Evolutionary conservation across 768 basidiomycete genomes (phyloP).

Genomic region (Serendipita indica): DNA sequence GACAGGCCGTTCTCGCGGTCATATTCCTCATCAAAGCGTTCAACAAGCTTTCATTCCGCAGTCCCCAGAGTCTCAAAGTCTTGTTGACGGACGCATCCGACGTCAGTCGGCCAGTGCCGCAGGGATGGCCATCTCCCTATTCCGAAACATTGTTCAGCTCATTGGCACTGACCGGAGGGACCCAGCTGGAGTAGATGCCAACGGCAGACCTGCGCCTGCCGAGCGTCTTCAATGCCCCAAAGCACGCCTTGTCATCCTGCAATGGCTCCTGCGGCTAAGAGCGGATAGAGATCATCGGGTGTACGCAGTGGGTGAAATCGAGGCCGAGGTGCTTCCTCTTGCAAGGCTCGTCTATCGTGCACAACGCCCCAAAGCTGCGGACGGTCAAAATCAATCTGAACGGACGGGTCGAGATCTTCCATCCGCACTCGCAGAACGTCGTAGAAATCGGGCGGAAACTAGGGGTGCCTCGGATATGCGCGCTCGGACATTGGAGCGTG

Average conservation of each 20-base stretch:
- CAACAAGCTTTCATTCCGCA: constrained; percentile 39
- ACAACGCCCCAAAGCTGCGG: constrained; percentile 15
- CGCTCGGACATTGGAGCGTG: not conserved
- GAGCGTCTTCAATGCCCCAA: constrained; percentile 23
- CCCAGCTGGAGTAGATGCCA: constrained; percentile 24
- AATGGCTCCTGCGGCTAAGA: constrained; percentile 77
- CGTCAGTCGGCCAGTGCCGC: constrained; percentile 27
- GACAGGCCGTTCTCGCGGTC: constrained; percentile 41
- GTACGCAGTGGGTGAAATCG: constrained; percentile 48
- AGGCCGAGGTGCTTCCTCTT: constrained; percentile 32
- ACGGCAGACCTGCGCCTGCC: not conserved
- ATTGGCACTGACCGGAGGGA: constrained; percentile 21
- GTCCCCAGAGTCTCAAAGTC: not conserved
- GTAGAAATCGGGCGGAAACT: not conserved
- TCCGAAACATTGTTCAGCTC: constrained; percentile 35
- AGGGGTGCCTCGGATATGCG: not conserved
- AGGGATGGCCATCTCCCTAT: constrained; percentile 40
- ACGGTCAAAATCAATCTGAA: not conserved
- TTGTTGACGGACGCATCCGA: constrained; percentile 42
- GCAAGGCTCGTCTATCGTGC: constrained; percentile 49
- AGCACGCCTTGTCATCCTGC: constrained; percentile 57
- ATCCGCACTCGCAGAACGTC: not conserved
- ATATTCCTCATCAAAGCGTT: constrained; percentile 51
- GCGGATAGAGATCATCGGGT: constrained; percentile 82
- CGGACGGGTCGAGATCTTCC: not conserved